Base-by-base conservation (phyloP, 257 asterid genomes). In the Solanum chaucha region DNA sequence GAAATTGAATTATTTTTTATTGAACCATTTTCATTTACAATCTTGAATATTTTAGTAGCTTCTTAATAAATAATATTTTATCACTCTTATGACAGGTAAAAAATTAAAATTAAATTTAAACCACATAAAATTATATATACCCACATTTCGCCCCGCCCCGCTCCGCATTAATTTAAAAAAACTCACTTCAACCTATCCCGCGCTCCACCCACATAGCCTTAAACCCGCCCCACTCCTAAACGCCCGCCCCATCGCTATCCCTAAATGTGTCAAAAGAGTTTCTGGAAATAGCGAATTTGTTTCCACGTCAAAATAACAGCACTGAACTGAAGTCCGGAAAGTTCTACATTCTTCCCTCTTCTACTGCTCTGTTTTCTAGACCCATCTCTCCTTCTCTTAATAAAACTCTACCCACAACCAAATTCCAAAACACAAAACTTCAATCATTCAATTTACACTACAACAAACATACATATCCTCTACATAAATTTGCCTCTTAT, bases 321-420 rank as follows among this genome's bases (percentile, higher is more conserved):
- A 26, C 12, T 28, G 28, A 80, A 81, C 85, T 48, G 81, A 68
- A 34, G 38, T 94, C 97, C 91, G 87, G 96, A 93, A 92, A 87
- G 88, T 94, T 92, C 97, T 85, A 92, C 91, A 36, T 8, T 64
- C 15, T 90, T 93, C 96, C 40, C 78, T 74, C 12, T n/a, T 14
- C 32, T 36, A n/a, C 24, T n/a, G n/a, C 58, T 46, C 61, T 74
- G 72, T 71, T 81, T 91, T 93, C 96, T 90, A 90, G 96, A 91
- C 85, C 19, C 88, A 51, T 92, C 93, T 83, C 15, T 48, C 85
- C 34, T 15, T 30, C 84, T 46, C 71, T 84, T 81, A 80, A 26
- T 17, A 73, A 19, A 58, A 78, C 65, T 6, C 72, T 67, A 65
- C 86, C 84, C 38, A 14, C 84, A 26, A 44, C 11, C 84, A 41